Percentiles rank a stretch among this genome's conserved stretches.
phyloP scores from a whole-genome alignment of 495 filamentous ascomycete species.

The Penicillium bialowiezense region DNA sequence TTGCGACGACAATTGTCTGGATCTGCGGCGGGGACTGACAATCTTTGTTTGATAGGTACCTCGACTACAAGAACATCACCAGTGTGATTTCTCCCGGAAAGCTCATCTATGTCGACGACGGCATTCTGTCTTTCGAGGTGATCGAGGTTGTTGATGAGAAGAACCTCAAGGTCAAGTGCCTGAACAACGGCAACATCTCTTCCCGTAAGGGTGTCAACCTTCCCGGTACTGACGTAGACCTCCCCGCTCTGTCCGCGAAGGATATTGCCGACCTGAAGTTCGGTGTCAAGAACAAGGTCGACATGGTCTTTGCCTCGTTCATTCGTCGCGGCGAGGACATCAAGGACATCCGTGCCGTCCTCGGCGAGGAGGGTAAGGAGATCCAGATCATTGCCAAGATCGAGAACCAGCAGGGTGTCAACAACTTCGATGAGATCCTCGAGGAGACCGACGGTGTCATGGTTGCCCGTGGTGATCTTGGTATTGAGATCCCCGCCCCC shows the following conservation, averaged over 20 bases:
- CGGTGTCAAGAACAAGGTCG: slow-evolving; percentile 95
- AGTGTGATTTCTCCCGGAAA: slow-evolving; percentile 93
- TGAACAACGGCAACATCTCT: slow-evolving; percentile 98
- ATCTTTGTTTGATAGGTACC: slow-evolving; percentile 64
- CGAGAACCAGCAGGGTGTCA: slow-evolving; percentile 97
- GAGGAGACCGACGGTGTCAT: slow-evolving; percentile 97
- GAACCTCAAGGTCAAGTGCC: slow-evolving; percentile 76
- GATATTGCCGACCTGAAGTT: slow-evolving; percentile 90
- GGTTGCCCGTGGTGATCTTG: slow-evolving; percentile 97
- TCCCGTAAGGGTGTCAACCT: slow-evolving; percentile 99
- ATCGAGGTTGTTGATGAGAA: slow-evolving; percentile 82
- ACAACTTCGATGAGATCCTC: slow-evolving; percentile 98
- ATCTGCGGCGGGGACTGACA: slow-evolving; percentile 11
- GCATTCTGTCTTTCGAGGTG: slow-evolving; percentile 93
- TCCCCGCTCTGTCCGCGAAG: slow-evolving; percentile 97
- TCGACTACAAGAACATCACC: slow-evolving; percentile 99
- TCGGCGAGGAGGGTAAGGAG: slow-evolving; percentile 88
- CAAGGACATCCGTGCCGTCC: slow-evolving; percentile 81
- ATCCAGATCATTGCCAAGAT: slow-evolving; percentile 99
- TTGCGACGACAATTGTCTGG: background rate
- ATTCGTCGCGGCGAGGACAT: slow-evolving; percentile 93
- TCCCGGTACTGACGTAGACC: slow-evolving; percentile 96
- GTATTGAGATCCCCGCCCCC: slow-evolving; percentile 96
- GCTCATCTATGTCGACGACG: slow-evolving; percentile 97
- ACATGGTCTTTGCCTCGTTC: slow-evolving; percentile 99